These are phyloP conservation scores for Mallotus repandus DNA, from an alignment of 441 rosid genomes.

Conservation along the genomic window DNA sequence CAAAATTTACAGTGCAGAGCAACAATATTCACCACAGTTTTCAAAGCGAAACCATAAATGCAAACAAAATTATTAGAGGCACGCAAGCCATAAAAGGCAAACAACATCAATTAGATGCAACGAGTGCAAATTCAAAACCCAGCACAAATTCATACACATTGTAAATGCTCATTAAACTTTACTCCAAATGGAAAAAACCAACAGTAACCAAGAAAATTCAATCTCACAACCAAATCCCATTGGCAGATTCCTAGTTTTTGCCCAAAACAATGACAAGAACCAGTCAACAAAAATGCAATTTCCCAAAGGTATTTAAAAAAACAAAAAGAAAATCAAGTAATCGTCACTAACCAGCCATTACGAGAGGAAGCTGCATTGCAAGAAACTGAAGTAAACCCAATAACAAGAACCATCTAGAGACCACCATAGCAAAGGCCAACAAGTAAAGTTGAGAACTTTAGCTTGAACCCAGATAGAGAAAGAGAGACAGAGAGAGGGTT, in stretches of 20 bases:
- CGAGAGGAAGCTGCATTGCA: constrained; percentile 46
- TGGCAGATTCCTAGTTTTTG: constrained; percentile 21
- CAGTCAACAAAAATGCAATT: constrained; percentile 8
- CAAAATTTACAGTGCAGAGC: neutral
- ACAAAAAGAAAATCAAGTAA: neutral
- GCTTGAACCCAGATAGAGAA: constrained; percentile 3
- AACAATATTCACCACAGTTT: neutral
- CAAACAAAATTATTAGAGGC: neutral
- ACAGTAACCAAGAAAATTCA: neutral
- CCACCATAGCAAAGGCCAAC: constrained; percentile 45
- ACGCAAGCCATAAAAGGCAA: neutral
- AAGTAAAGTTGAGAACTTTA: constrained; percentile 22
- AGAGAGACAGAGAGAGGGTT: constrained; percentile 9
- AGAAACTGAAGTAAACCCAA: constrained; percentile 50
- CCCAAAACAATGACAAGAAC: constrained; percentile 8
- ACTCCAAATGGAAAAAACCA: constrained; percentile 2
- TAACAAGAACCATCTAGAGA: constrained; percentile 33
- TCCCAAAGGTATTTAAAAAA: neutral
- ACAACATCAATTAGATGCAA: neutral
- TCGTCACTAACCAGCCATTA: constrained; percentile 50
- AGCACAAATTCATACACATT: neutral
- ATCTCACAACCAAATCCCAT: constrained; percentile 22
- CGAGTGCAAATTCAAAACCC: constrained; percentile 2
- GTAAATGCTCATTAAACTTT: too few species aligned
- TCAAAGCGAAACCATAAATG: neutral